Percentiles rank a stretch among this genome's conserved stretches.
Evolutionary conservation across 2,329 filamentous ascomycete species (phyloP).

Genomic region (Aspergillus aculeatinus): DNA sequence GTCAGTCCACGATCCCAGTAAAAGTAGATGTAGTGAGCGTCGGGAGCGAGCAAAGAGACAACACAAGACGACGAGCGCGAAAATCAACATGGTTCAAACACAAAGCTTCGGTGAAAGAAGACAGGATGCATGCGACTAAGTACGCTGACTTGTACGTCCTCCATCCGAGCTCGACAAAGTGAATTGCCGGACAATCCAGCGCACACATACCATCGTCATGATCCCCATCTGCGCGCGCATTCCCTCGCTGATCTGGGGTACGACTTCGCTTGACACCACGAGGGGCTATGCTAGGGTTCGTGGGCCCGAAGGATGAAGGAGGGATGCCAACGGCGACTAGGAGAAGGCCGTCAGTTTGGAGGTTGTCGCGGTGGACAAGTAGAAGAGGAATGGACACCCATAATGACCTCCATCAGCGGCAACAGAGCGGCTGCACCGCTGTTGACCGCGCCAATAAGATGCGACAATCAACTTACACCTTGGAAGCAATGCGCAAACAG

Average conservation of each 20-base stretch:
- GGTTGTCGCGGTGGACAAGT: conserved; percentile 25
- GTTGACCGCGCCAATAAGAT: conserved; percentile 6
- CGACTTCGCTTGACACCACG: conserved; percentile 78
- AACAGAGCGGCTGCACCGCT: conserved; percentile 6
- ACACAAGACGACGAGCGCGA: conserved; percentile 2
- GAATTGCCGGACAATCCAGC: conserved; percentile 30
- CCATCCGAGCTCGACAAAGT: conserved; percentile 5
- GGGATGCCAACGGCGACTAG: conserved; percentile 37
- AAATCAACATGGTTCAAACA: conserved; percentile 6
- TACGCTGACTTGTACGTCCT: conserved; percentile 4
- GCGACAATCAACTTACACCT: conserved; percentile 1
- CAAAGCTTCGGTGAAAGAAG: conserved; percentile 15
- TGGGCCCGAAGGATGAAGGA: conserved; percentile 41
- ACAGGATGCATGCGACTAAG: not conserved
- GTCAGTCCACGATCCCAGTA: conserved; percentile 18
- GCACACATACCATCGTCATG: conserved; percentile 72
- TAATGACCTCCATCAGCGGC: conserved; percentile 15
- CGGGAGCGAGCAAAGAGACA: not conserved
- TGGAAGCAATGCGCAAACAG: not conserved
- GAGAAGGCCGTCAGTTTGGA: conserved; percentile 34
- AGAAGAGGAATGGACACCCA: conserved; percentile 7
- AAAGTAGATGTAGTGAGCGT: conserved; percentile 1
- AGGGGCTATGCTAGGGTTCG: conserved; percentile 50
- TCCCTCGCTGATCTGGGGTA: conserved; percentile 67
- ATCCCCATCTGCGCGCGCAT: conserved; percentile 56